phyloP scores from a whole-genome alignment of 2,329 filamentous ascomycete species.

The Xylariomycetidae sp. region DNA sequence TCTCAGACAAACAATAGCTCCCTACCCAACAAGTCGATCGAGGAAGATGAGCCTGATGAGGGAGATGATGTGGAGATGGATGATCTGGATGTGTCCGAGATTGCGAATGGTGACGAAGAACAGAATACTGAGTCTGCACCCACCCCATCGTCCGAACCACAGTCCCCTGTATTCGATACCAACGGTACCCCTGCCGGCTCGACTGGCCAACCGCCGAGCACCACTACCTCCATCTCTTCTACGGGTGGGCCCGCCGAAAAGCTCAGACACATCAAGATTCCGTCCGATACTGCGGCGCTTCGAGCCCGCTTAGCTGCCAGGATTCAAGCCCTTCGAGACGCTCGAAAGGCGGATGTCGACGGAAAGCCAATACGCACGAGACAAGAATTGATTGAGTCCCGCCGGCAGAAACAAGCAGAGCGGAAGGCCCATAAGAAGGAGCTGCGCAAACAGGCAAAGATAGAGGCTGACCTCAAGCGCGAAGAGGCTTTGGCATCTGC shows the following conservation, averaged over 20 bases:
- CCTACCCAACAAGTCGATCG: constrained; percentile 21
- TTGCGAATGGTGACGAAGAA: constrained; percentile 42
- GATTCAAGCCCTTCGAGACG: constrained; percentile 79
- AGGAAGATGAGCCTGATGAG: constrained; percentile 20
- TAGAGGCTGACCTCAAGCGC: constrained; percentile 68
- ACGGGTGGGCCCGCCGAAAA: constrained; percentile 56
- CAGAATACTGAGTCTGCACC: constrained; percentile 25
- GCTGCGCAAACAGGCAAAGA: constrained; percentile 68
- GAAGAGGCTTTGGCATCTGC: constrained; percentile 57
- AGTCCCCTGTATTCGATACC: constrained; percentile 59
- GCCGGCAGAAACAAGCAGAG: constrained; percentile 81
- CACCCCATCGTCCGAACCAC: constrained; percentile 44
- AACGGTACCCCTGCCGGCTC: constrained; percentile 37
- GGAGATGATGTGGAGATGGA: constrained; percentile 15
- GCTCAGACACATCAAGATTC: constrained; percentile 62
- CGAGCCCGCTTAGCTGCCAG: constrained; percentile 74
- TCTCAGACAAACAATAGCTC: constrained; percentile 10
- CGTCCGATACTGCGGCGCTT: constrained; percentile 68
- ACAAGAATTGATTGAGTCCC: constrained; percentile 86
- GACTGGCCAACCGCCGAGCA: constrained; percentile 45
- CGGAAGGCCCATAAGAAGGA: constrained; percentile 88
- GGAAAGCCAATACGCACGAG: constrained; percentile 79
- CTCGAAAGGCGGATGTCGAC: constrained; percentile 83
- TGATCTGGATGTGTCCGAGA: constrained; percentile 41
- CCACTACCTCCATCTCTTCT: constrained; percentile 66